phyloP scores from a whole-genome alignment of 2,329 filamentous ascomycete species.

The Ophiostoma populinum region DNA sequence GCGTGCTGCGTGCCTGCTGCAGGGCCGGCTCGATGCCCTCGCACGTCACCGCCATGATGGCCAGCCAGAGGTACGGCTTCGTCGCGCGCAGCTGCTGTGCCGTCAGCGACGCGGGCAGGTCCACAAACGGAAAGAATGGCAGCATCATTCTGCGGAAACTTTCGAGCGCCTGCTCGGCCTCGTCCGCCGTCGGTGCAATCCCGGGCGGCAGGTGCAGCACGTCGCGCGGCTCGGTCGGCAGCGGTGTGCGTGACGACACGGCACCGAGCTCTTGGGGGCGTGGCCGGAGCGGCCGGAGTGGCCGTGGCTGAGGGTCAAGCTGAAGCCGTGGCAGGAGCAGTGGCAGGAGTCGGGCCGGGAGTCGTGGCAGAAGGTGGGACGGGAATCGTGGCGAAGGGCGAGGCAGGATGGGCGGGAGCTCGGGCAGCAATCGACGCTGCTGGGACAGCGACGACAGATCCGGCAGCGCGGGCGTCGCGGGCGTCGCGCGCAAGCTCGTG shows the following conservation, averaged over 20 bases:
- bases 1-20: constrained; percentile 22
- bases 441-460: too few species aligned
- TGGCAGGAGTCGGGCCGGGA: too few species aligned
- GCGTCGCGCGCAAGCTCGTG: too few species aligned
- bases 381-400: too few species aligned
- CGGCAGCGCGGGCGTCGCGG: too few species aligned
- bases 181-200: constrained; percentile 16
- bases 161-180: constrained; percentile 22
- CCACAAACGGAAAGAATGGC: constrained; percentile 26
- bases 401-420: too few species aligned
- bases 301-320: too few species aligned
- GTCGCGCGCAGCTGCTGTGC: constrained; percentile 21
- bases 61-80: constrained; percentile 31
- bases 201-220: constrained; percentile 2
- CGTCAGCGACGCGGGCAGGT: constrained; percentile 20
- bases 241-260: background rate
- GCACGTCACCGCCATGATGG: constrained; percentile 28
- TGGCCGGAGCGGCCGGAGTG: constrained; percentile 1
- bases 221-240: background rate
- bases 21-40: constrained; percentile 23
- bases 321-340: too few species aligned
- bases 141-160: constrained; percentile 24
- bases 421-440: too few species aligned
- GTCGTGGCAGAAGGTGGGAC: too few species aligned
- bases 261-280: background rate